Percentiles rank a stretch among this genome's conserved stretches.
These are phyloP conservation scores for Aquilaria yunnanensis DNA, from an alignment of 345 rosid species.

Conservation along the genomic window DNA sequence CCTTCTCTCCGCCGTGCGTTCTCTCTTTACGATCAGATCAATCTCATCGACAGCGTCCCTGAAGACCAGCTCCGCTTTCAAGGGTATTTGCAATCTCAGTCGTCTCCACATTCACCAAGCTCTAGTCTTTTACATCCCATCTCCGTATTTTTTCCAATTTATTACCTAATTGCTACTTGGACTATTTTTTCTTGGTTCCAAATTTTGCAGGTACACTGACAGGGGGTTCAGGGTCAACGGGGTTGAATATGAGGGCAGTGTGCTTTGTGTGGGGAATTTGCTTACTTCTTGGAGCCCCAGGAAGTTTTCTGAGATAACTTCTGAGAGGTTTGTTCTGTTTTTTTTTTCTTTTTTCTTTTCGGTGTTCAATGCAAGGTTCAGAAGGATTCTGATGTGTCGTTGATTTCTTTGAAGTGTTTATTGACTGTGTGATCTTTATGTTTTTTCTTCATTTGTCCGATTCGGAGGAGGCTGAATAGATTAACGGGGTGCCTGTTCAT, in stretches of 20 bases:
- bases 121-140: neutral
- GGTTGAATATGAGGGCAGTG: constrained; percentile 72
- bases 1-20: constrained; percentile 85
- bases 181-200: neutral
- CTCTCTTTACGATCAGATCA: constrained; percentile 93
- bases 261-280: constrained; percentile 86
- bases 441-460: no score
- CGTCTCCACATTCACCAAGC: neutral
- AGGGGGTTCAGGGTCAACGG: constrained; percentile 83
- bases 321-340: constrained; percentile 43
- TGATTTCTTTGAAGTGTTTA: no score
- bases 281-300: constrained; percentile 76
- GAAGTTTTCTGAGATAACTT: constrained; percentile 63
- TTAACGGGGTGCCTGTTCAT: no score
- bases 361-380: neutral
- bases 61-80: constrained; percentile 93
- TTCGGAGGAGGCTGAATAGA: no score
- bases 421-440: no score
- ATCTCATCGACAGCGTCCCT: constrained; percentile 81
- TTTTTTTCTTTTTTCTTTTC: neutral
- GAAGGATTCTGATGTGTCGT: no score
- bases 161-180: neutral
- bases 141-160: neutral
- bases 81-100: constrained; percentile 26
- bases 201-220: constrained; percentile 46